These are phyloP conservation scores for Chlamydomonas sphaeroides DNA, from an alignment of 139 green algal genomes.

Conservation along the genomic window DNA sequence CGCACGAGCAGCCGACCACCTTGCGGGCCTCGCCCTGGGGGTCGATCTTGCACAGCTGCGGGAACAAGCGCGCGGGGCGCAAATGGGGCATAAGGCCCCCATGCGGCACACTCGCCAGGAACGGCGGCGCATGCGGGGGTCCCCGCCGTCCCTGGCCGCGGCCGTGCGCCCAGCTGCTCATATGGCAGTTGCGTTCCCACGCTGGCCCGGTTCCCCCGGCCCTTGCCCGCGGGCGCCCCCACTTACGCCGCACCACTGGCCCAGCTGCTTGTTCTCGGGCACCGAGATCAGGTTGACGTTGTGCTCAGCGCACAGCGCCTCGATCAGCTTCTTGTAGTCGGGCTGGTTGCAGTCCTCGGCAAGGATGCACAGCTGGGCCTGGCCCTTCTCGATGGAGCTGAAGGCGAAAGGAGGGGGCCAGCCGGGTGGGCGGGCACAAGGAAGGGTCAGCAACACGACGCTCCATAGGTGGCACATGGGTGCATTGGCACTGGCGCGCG, in stretches of 20 bases:
- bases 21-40: conserved; percentile 95
- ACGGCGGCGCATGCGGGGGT: too few relatives aligned
- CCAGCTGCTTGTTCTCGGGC: conserved; percentile 93
- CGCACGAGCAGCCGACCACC: conserved; percentile 96
- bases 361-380: conserved; percentile 93
- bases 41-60: conserved; percentile 98
- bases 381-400: conserved; percentile 71
- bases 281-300: conserved; percentile 96
- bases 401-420: too few relatives aligned
- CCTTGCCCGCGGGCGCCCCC: too few relatives aligned
- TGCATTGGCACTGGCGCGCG: background rate
- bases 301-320: conserved; percentile 98
- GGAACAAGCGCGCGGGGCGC: background rate
- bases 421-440: too few relatives aligned
- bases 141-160: too few relatives aligned
- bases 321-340: conserved; percentile 99
- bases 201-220: too few relatives aligned
- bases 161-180: too few relatives aligned
- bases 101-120: too few relatives aligned
- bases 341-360: conserved; percentile 99
- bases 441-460: background rate
- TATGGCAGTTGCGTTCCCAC: too few relatives aligned
- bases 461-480: too few relatives aligned
- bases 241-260: conserved; percentile 86
- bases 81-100: too few relatives aligned